Percentiles rank a stretch among this genome's conserved stretches.
These are phyloP conservation scores for Krasilnikovozyma curviuscula DNA, from an alignment of 768 basidiomycete genomes.

Conservation along the genomic window DNA sequence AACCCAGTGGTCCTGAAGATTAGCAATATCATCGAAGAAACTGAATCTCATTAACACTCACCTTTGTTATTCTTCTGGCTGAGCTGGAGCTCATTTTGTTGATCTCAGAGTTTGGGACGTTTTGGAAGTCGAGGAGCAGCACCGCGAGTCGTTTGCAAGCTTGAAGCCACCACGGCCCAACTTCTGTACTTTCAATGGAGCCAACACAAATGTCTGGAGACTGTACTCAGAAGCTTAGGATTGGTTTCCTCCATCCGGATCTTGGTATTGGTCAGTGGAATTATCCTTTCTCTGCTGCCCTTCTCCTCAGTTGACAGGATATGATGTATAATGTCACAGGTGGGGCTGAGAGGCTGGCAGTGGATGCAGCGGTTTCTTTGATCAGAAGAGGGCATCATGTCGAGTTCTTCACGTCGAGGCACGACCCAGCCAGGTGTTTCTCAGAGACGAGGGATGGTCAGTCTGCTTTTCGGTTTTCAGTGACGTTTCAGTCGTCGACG, in stretches of 20 bases:
- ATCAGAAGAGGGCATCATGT: slow-evolving; percentile 68
- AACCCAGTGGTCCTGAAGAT: too few relatives aligned
- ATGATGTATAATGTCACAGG: slow-evolving; percentile 32
- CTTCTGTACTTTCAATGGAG: background rate
- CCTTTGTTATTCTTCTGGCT: too few relatives aligned
- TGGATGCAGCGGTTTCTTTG: slow-evolving; percentile 80
- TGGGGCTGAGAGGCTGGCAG: slow-evolving; percentile 84
- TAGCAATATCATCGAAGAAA: too few relatives aligned
- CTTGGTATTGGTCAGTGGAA: slow-evolving; percentile 58
- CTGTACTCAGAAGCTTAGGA: slow-evolving; percentile 9
- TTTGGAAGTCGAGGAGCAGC: too few relatives aligned
- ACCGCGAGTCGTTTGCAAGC: background rate
- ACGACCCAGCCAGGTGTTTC: slow-evolving; percentile 71
- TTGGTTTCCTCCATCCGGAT: slow-evolving; percentile 87
- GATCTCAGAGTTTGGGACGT: too few relatives aligned
- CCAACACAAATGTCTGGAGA: too few relatives aligned
- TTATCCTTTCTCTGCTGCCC: background rate
- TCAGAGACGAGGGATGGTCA: slow-evolving; percentile 80
- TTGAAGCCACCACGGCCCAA: background rate
- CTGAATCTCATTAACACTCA: too few relatives aligned
- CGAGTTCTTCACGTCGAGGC: slow-evolving; percentile 80
- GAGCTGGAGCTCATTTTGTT: too few relatives aligned
- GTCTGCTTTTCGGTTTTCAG: slow-evolving; percentile 13
- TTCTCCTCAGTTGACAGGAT: background rate
- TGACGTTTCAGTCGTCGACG: too few relatives aligned